Conservation (phyloP, 2,329 filamentous ascomycete species). For the Tolypocladium album region DNA sequence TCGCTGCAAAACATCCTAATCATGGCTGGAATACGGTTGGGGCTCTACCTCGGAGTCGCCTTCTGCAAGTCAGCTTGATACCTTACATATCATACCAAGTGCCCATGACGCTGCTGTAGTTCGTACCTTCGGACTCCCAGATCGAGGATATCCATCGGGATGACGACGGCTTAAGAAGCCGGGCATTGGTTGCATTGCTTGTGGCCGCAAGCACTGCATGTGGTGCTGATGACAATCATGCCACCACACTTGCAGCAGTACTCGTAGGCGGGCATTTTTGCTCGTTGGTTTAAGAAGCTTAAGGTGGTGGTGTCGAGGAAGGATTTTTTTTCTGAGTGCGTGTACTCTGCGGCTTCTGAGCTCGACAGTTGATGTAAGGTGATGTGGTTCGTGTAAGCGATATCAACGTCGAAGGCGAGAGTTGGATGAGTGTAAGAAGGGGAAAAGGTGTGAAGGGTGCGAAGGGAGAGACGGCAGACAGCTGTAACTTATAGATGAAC, state of each 20-base stretch:
- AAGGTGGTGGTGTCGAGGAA: not conserved
- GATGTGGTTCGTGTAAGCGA: not conserved
- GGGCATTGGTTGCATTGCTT: slow-evolving; percentile 37
- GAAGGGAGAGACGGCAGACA: not conserved
- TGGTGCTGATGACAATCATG: slow-evolving; percentile 47
- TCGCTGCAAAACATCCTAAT: not conserved
- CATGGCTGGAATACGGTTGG: not conserved
- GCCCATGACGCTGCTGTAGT: no score
- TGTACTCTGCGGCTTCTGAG: not conserved
- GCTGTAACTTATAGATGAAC: not conserved
- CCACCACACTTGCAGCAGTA: slow-evolving; percentile 45
- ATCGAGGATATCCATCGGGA: not conserved
- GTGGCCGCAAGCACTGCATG: slow-evolving; percentile 39
- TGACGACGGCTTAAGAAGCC: slow-evolving; percentile 14
- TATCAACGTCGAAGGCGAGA: not conserved
- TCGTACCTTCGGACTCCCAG: not conserved
- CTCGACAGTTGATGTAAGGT: not conserved
- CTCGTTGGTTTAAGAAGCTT: not conserved
- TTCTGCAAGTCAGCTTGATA: not conserved
- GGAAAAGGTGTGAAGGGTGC: not conserved
- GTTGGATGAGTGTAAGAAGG: not conserved
- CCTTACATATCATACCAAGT: not conserved
- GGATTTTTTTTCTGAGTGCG: not conserved
- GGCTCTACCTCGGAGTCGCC: not conserved
- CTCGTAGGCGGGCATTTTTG: slow-evolving; percentile 33